Evolutionary conservation across 768 basidiomycete species (phyloP).

Genomic region (Termitomyces sp.): DNA sequence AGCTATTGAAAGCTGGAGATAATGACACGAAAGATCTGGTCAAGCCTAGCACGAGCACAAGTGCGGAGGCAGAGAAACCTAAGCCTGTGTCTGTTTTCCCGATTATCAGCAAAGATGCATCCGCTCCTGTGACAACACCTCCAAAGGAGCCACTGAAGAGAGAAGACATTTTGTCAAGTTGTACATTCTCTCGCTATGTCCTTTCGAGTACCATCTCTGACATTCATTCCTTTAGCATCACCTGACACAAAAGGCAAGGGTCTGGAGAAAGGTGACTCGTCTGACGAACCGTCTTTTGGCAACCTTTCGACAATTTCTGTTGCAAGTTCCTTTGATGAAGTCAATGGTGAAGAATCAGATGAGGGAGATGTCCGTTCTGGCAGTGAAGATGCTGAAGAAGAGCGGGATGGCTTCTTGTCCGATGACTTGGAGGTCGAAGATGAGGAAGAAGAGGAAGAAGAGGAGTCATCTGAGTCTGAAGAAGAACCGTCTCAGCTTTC

Average conservation of each 20-base stretch:
- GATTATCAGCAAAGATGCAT: not conserved
- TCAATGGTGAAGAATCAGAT: slow-evolving; percentile 26
- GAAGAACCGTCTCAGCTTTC: slow-evolving; percentile 12
- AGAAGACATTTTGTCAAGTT: not conserved
- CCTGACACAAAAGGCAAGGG: not conserved
- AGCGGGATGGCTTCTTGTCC: slow-evolving; percentile 13
- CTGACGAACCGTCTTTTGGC: slow-evolving; percentile 25
- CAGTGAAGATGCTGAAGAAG: slow-evolving; percentile 22
- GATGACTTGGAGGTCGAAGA: slow-evolving; percentile 10
- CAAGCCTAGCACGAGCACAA: slow-evolving; percentile 7
- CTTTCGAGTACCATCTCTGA: not conserved
- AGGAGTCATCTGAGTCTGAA: slow-evolving; percentile 9
- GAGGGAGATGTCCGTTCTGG: slow-evolving; percentile 23
- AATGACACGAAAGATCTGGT: slow-evolving; percentile 21
- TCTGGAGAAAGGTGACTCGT: slow-evolving; percentile 4
- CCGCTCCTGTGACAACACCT: slow-evolving; percentile 1
- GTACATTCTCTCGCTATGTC: not conserved
- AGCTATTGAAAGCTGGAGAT: slow-evolving; percentile 45
- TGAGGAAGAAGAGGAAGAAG: slow-evolving; percentile 18
- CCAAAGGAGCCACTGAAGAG: not conserved
- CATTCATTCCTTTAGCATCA: not conserved
- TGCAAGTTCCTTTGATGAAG: slow-evolving; percentile 46
- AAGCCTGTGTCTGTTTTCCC: slow-evolving; percentile 12
- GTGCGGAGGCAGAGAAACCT: slow-evolving; percentile 2
- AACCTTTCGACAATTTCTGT: slow-evolving; percentile 38